Conservation (phyloP, 176 grass and related monocot genomes). For the Tuctoria greenei region DNA sequence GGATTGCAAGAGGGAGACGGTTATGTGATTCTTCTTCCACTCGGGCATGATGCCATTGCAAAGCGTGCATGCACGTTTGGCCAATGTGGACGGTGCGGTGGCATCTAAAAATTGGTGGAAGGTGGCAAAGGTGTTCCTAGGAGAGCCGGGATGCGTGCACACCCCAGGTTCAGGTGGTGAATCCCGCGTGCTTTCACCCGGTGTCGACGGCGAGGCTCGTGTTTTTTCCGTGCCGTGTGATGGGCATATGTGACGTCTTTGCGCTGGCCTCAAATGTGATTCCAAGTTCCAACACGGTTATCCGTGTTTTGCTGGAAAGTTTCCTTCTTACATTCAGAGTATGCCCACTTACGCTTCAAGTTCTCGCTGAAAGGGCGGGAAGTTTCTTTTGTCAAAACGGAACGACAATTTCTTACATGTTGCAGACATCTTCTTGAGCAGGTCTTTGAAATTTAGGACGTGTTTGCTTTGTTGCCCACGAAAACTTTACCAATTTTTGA, state of each 20-base stretch:
- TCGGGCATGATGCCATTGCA: background rate
- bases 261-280: background rate
- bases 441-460: too few species aligned
- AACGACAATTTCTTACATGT: too few species aligned
- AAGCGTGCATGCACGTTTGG: background rate
- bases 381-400: too few species aligned
- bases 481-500: too few species aligned
- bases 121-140: background rate
- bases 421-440: too few species aligned
- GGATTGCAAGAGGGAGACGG: background rate
- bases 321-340: background rate
- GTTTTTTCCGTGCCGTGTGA: background rate
- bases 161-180: background rate
- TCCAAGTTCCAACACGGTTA: background rate
- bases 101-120: too few species aligned
- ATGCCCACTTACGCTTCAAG: too few species aligned
- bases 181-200: background rate
- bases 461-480: too few species aligned
- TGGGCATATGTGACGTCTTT: background rate
- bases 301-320: background rate
- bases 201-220: background rate
- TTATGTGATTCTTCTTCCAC: slow-evolving; percentile 5
- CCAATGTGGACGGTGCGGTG: too few species aligned
- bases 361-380: too few species aligned
- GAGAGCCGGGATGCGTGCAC: background rate